Evolutionary conservation across 2,329 filamentous ascomycete species (phyloP).

Genomic region (Botrytis pseudocinerea): DNA sequence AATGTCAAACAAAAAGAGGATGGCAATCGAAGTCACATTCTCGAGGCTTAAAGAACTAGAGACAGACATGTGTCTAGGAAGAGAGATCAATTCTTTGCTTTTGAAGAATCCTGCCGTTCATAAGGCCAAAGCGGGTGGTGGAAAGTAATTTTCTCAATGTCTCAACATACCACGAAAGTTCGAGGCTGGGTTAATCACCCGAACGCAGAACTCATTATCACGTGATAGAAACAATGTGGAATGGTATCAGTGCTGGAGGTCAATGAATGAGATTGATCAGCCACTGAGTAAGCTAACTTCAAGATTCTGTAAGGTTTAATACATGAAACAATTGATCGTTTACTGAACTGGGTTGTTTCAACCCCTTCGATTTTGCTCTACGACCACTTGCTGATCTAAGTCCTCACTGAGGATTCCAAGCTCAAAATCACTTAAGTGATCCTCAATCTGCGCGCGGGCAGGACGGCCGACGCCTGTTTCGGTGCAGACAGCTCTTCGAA

Average conservation of each 20-base stretch:
- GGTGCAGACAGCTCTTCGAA: neutral
- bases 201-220: neutral
- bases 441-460: neutral
- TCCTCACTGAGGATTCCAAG: neutral
- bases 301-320: neutral
- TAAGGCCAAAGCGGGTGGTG: neutral
- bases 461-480: neutral
- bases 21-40: rapidly evolving
- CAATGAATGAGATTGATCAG: neutral
- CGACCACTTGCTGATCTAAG: neutral
- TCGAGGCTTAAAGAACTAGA: neutral
- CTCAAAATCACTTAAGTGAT: neutral
- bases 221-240: neutral
- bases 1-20: neutral
- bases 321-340: neutral
- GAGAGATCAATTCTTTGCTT: neutral
- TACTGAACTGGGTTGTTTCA: neutral
- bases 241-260: neutral
- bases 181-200: neutral
- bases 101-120: neutral
- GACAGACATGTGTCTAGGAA: neutral
- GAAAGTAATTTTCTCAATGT: neutral
- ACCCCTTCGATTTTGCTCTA: neutral
- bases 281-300: neutral
- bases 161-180: neutral